These are phyloP conservation scores for Plantago lanceolata DNA, from an alignment of 305 asterid species.

Conservation along the genomic window DNA sequence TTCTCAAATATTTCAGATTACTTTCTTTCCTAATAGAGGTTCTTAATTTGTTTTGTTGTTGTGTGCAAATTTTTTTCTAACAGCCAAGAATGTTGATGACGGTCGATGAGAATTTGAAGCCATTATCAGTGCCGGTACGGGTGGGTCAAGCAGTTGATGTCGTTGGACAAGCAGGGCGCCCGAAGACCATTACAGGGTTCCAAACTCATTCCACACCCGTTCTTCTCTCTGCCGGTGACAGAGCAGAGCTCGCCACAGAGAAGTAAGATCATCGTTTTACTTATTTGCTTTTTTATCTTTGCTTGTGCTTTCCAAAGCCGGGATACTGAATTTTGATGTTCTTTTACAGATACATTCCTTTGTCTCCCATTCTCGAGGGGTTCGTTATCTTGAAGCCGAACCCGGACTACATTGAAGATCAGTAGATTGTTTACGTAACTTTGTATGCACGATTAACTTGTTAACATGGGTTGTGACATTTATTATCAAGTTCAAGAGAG, in stretches of 20 bases:
- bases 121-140: slow-evolving; percentile 84
- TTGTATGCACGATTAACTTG: too few species aligned
- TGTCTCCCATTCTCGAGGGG: slow-evolving; percentile 91
- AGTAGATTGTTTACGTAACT: too few species aligned
- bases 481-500: too few species aligned
- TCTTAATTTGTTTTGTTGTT: not conserved
- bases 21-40: not conserved
- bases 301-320: not conserved
- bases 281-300: not conserved
- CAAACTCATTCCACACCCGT: slow-evolving; percentile 96
- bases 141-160: slow-evolving; percentile 98
- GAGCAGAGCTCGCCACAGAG: slow-evolving; percentile 97
- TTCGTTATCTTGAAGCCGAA: slow-evolving; percentile 87
- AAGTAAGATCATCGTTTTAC: slow-evolving; percentile 39
- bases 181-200: slow-evolving; percentile 93
- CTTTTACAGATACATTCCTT: slow-evolving; percentile 64
- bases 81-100: slow-evolving; percentile 97
- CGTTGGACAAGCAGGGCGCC: slow-evolving; percentile 95
- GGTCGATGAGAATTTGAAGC: slow-evolving; percentile 83
- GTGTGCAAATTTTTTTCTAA: not conserved
- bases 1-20: not conserved
- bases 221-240: slow-evolving; percentile 86
- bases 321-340: slow-evolving; percentile 3
- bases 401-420: slow-evolving; percentile 59
- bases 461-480: too few species aligned